A percentile compares a stretch with the other conserved stretches of the same genome.
These are phyloP conservation scores for Plasmodium gallinaceum DNA, from an alignment of 169 alveolate species.

Conservation along the genomic window DNA sequence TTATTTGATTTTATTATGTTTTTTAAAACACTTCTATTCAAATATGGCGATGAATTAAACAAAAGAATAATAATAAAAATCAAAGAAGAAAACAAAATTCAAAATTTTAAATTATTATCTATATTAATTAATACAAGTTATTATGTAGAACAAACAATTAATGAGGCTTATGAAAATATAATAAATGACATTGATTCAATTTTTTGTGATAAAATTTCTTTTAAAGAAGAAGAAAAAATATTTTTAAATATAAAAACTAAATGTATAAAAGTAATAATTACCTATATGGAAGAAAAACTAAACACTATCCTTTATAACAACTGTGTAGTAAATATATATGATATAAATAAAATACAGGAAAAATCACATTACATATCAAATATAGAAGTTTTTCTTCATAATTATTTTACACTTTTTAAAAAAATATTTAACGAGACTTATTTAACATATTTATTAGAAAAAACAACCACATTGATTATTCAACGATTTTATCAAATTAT, in stretches of 20 bases:
- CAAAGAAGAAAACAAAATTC: constrained; percentile 21
- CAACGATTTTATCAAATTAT: constrained; percentile 79
- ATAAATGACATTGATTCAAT: constrained; percentile 20
- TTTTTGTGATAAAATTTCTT: constrained; percentile 25
- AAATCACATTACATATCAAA: constrained; percentile 22
- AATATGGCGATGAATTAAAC: constrained; percentile 61
- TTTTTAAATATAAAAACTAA: constrained; percentile 65
- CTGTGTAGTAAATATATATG: constrained; percentile 30
- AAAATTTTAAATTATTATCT: constrained; percentile 27
- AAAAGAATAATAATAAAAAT: constrained; percentile 34
- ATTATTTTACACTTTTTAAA: constrained; percentile 48
- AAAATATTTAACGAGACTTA: constrained; percentile 69
- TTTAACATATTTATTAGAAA: constrained; percentile 81
- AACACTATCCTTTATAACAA: constrained; percentile 34
- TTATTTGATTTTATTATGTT: constrained; percentile 63
- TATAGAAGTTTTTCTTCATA: constrained; percentile 25
- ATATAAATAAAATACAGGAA: constrained; percentile 27
- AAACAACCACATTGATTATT: constrained; percentile 80
- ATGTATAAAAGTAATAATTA: constrained; percentile 54
- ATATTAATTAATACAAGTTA: constrained; percentile 53
- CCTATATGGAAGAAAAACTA: constrained; percentile 35
- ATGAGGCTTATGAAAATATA: constrained; percentile 64
- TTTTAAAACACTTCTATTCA: constrained; percentile 49
- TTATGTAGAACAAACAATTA: constrained; percentile 38
- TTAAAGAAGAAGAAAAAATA: constrained; percentile 52